Percentiles rank a stretch among this genome's conserved stretches.
These are phyloP conservation scores for Tulasnella sp. DNA, from an alignment of 768 basidiomycete genomes.

Conservation along the genomic window DNA sequence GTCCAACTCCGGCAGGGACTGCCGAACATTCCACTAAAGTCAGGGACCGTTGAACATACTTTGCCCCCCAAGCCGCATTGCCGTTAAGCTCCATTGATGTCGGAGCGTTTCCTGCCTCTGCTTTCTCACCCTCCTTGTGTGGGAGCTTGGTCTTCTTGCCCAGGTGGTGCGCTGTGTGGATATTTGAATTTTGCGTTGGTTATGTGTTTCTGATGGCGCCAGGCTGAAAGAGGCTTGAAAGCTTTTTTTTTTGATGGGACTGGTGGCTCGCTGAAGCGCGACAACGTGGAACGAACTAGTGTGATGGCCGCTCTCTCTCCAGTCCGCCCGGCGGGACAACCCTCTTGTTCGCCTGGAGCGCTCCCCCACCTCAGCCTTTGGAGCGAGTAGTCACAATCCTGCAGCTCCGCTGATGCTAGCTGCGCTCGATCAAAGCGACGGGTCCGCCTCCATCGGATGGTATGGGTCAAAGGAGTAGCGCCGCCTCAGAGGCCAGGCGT, in stretches of 20 bases:
- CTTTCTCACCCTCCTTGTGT: neutral
- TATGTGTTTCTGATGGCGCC: neutral
- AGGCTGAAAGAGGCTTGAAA: neutral
- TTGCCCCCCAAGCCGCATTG: neutral
- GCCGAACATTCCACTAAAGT: neutral
- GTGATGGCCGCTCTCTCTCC: neutral
- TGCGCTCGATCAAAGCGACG: neutral
- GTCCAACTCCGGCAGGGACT: slow-evolving; percentile 3
- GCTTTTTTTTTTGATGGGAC: neutral
- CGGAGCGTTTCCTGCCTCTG: neutral
- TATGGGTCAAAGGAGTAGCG: neutral
- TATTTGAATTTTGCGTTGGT: slow-evolving; percentile 7
- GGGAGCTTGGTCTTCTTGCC: neutral
- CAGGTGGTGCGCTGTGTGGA: neutral
- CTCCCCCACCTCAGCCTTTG: neutral
- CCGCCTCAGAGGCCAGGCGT: neutral
- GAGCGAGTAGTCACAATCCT: neutral
- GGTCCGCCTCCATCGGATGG: neutral
- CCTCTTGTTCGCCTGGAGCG: neutral
- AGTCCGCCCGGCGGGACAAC: neutral
- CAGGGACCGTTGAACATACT: neutral
- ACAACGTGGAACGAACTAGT: neutral
- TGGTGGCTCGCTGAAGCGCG: neutral
- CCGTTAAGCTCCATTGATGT: neutral
- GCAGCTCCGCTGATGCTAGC: neutral